These are phyloP conservation scores for Melampsora americana DNA, from an alignment of 1,284 basidiomycete genomes.

Conservation along the genomic window DNA sequence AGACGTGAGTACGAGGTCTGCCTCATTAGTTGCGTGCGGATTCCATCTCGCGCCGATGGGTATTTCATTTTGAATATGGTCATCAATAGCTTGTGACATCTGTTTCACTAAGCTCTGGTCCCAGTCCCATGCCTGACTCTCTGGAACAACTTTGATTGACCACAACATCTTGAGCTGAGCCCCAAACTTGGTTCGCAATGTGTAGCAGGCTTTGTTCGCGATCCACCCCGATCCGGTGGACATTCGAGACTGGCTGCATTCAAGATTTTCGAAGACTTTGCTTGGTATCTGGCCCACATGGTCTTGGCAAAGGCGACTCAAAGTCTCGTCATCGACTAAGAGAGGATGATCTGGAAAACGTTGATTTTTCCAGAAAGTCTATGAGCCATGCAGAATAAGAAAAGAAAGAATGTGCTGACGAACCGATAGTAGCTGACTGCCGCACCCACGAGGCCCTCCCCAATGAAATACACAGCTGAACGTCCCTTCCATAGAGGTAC, in stretches of 20 bases:
- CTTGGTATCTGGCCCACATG: neutral
- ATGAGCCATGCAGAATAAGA: neutral
- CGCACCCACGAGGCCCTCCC: constrained; percentile 25
- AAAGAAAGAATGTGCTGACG: neutral
- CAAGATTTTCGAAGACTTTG: neutral
- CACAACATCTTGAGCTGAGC: neutral
- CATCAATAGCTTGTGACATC: neutral
- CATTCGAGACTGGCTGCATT: neutral
- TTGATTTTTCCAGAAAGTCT: too few species aligned
- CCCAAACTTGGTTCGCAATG: constrained; percentile 3
- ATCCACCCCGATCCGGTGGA: neutral
- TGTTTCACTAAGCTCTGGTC: neutral
- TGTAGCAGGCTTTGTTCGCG: neutral
- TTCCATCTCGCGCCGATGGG: neutral
- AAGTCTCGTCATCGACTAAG: constrained; percentile 9
- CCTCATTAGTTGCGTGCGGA: neutral
- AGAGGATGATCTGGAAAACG: constrained; percentile 24
- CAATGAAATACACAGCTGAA: constrained; percentile 8
- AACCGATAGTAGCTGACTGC: constrained; percentile 12
- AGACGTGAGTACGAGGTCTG: neutral
- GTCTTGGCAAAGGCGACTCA: constrained; percentile 16
- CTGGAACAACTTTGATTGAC: neutral
- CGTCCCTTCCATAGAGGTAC: constrained; percentile 7
- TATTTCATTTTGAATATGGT: neutral
- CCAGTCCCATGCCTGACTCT: constrained; percentile 6